Evolutionary conservation across 345 rosid species (phyloP), one percentile per base, ranked within the genome.

Genomic region (Triadica sebifera): DNA sequence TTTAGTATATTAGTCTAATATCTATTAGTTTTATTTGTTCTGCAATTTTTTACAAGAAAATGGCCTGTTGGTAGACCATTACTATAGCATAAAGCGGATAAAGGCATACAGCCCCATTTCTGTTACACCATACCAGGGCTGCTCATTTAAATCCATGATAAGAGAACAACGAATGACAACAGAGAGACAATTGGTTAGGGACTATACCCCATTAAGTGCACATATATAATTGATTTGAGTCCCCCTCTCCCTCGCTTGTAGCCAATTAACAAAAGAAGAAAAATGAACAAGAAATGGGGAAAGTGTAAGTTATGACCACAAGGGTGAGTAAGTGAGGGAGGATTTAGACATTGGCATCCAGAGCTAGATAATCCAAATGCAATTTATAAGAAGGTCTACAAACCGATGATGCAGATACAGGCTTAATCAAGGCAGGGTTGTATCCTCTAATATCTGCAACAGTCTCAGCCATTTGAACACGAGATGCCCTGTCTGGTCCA

Each of bases 381-480:
- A 53, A 77, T n/a, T 46, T 29, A n/a, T 12, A 12, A 37, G 45
- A 38, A 63, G 38, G 34, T 22, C 5, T 45, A 82, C 86, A 59
- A 79, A 91, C 96, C 25, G 93, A 85, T 77, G 93, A 86, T 67
- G 97, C 92, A 75, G 97, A 85, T 25, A 89, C 89, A 55, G 84
- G 80, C 71, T 84, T 89, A 80, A 92, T 89, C 78, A 87, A 85
- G 43, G 93, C 85, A 24, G 78, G 25, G 76, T 72, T 72, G 66
- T 90, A 73, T 78, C 97, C 97, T 83, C 88, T 82, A 70, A 89
- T 69, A 67, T 83, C 75, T 20, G 95, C 95, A 74, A 92, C 93
- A 20, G 79, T 77, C 83, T 94, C 87, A 0, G 98, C 98, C 97
- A 94, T 94, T 77, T 92, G 87, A 86, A 86, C 90, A 63, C 95